phyloP scores from a whole-genome alignment of 257 asterid species.

The Solanum virginianum region DNA sequence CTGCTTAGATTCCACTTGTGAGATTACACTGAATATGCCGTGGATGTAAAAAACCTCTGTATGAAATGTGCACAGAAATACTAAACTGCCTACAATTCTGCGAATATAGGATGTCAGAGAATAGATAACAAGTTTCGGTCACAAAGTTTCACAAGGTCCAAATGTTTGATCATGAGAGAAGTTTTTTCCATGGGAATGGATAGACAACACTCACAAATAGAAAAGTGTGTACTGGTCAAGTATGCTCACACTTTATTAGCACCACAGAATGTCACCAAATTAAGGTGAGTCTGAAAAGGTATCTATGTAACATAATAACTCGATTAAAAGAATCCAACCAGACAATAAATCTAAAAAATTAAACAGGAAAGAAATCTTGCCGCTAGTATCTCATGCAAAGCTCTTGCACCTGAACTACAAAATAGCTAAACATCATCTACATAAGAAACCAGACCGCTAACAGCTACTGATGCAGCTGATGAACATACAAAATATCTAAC shows the following conservation, averaged over 20 bases:
- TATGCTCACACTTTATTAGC: neutral
- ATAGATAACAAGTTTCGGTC: neutral
- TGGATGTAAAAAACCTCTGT: neutral
- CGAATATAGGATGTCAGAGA: neutral
- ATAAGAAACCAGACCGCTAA: neutral
- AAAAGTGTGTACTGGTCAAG: neutral
- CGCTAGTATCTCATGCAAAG: neutral
- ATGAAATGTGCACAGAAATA: neutral
- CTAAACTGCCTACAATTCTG: neutral
- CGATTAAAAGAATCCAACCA: neutral
- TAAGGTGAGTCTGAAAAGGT: neutral
- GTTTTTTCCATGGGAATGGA: neutral
- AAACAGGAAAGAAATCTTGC: neutral
- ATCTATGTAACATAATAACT: neutral
- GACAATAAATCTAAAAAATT: neutral
- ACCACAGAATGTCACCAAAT: neutral
- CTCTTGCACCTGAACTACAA: neutral
- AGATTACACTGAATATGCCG: neutral
- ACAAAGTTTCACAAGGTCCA: neutral
- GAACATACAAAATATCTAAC: neutral
- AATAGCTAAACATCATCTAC: neutral
- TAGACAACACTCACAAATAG: neutral
- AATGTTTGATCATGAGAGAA: neutral
- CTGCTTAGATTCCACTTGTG: neutral
- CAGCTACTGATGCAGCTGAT: neutral